Percentiles rank a stretch among this genome's conserved stretches.
Conservation (phyloP, 208 protist genomes). For the Wallacemonas sp. region DNA sequence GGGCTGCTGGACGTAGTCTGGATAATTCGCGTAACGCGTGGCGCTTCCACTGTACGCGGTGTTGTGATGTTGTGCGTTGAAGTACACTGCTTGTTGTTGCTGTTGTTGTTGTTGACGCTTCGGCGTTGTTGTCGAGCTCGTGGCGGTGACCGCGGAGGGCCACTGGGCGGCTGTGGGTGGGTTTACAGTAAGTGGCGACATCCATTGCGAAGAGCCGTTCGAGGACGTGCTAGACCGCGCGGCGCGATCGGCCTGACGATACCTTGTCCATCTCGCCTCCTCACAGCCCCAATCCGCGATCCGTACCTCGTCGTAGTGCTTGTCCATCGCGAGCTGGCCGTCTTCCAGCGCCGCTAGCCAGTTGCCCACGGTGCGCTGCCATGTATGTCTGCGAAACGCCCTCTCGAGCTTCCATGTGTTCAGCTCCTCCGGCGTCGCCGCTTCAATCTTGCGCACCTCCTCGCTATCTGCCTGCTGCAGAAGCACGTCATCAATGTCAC, state of each 20-base stretch:
- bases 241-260: constrained; percentile 33
- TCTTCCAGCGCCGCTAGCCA: constrained; percentile 33
- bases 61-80: not conserved
- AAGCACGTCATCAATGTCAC: constrained; percentile 32
- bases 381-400: constrained; percentile 41
- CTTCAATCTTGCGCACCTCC: not conserved
- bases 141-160: not conserved
- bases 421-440: constrained; percentile 8
- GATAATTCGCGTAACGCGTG: constrained; percentile 26
- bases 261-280: constrained; percentile 32
- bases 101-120: not conserved
- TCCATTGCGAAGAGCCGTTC: constrained; percentile 13
- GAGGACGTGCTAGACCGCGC: constrained; percentile 9
- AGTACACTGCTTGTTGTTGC: not conserved
- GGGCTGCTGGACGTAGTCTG: constrained; percentile 12
- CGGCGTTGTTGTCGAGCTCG: not conserved
- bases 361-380: constrained; percentile 25
- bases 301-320: constrained; percentile 7
- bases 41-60: not conserved
- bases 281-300: constrained; percentile 26
- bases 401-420: constrained; percentile 21
- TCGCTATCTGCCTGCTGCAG: not conserved
- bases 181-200: constrained; percentile 17
- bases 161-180: not conserved
- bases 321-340: constrained; percentile 15